Conservation (phyloP, 2,329 filamentous ascomycete species). For the Fusarium sp. region DNA sequence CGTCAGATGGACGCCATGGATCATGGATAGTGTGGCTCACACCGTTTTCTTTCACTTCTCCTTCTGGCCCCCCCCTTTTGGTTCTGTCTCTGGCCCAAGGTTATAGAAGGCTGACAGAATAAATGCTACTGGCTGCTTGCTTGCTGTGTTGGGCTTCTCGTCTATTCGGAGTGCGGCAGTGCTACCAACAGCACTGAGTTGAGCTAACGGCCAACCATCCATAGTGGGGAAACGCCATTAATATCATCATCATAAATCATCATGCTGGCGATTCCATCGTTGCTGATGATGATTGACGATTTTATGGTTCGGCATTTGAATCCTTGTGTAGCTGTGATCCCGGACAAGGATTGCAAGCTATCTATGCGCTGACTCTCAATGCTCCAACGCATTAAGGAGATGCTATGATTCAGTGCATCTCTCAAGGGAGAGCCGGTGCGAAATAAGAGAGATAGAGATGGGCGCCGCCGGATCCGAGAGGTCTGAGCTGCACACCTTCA, state of each 20-base stretch:
- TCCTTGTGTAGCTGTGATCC: slow-evolving; percentile 9
- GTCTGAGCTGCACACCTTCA: slow-evolving; percentile 37
- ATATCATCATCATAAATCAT: slow-evolving; percentile 44
- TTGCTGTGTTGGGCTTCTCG: slow-evolving; percentile 13
- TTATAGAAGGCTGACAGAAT: slow-evolving; percentile 33
- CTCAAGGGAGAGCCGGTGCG: slow-evolving; percentile 27
- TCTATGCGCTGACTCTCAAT: neutral
- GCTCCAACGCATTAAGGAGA: slow-evolving; percentile 26
- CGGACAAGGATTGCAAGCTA: neutral
- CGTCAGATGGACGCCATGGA: slow-evolving; percentile 39
- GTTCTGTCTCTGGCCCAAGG: slow-evolving; percentile 2
- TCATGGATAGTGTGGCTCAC: slow-evolving; percentile 39
- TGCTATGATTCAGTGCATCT: slow-evolving; percentile 15
- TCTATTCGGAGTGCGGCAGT: slow-evolving; percentile 46
- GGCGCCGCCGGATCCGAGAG: slow-evolving; percentile 35
- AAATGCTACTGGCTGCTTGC: slow-evolving; percentile 13
- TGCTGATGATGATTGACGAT: slow-evolving; percentile 28
- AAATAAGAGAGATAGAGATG: slow-evolving; percentile 34
- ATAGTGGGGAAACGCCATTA: slow-evolving; percentile 40
- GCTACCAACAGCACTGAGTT: slow-evolving; percentile 33
- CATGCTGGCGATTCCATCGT: slow-evolving; percentile 37
- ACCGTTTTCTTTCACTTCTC: slow-evolving; percentile 46
- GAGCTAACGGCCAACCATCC: slow-evolving; percentile 35
- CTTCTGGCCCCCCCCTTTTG: slow-evolving; percentile 19
- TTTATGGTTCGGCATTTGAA: no score